Evolutionary conservation across 73 alveolate genomes (phyloP).

Genomic region (Tetrahymena borealis): DNA sequence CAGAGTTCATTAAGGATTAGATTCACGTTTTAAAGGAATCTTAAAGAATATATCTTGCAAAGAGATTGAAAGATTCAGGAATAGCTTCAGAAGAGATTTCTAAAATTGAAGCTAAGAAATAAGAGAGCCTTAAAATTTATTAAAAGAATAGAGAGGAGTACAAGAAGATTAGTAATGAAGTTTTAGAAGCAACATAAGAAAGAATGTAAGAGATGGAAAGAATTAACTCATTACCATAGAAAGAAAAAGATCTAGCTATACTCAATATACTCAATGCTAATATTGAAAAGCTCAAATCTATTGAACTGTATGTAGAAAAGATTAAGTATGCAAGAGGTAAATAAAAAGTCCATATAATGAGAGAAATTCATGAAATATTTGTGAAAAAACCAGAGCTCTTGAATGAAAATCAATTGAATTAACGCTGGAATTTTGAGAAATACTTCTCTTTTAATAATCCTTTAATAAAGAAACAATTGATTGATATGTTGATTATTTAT

Average conservation of each 20-base stretch:
- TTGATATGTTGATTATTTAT: not conserved
- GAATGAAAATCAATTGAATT: not conserved
- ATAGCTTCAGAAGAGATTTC: not conserved
- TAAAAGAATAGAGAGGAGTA: not conserved
- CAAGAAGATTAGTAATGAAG: not conserved
- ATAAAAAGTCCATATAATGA: not conserved
- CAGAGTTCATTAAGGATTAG: not conserved
- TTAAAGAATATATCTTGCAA: not conserved
- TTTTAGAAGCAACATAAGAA: not conserved
- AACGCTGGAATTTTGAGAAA: not conserved
- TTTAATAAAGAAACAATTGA: not conserved
- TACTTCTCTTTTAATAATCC: not conserved
- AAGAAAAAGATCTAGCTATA: not conserved
- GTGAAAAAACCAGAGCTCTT: not conserved
- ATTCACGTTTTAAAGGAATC: not conserved
- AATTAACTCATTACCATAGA: not conserved
- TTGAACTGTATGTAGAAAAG: not conserved
- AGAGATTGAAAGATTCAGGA: not conserved
- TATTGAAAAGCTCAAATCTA: not conserved
- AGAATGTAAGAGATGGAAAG: not conserved
- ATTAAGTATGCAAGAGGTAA: not conserved
- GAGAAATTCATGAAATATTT: not conserved
- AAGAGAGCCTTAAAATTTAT: not conserved
- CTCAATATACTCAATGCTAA: not conserved
- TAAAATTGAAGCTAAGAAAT: not conserved